These are phyloP conservation scores for Rhizophora mangle DNA, from an alignment of 345 rosid species.

Conservation along the genomic window DNA sequence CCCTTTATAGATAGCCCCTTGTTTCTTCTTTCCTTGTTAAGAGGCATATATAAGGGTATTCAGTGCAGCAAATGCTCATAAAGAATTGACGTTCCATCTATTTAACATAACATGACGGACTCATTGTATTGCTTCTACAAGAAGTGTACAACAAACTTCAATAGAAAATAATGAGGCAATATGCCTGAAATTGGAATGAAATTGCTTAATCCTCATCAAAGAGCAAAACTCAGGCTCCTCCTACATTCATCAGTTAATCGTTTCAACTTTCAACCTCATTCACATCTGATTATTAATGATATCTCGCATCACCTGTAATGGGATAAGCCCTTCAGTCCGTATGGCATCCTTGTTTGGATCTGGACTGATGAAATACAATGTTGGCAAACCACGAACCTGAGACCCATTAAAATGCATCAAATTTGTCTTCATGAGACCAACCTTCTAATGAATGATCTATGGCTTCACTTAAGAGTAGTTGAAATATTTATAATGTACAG, in stretches of 20 bases:
- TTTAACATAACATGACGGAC: background rate
- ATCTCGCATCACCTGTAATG: slow-evolving; percentile 87
- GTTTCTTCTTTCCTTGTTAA: too few relatives aligned
- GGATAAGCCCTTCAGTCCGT: slow-evolving; percentile 87
- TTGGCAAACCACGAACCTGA: slow-evolving; percentile 94
- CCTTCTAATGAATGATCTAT: too few relatives aligned
- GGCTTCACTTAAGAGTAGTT: background rate
- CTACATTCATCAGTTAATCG: background rate
- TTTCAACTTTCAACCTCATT: slow-evolving; percentile 27
- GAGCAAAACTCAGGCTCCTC: background rate
- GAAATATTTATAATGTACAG: background rate
- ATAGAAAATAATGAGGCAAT: background rate
- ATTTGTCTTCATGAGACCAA: background rate
- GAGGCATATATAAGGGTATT: background rate
- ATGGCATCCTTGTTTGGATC: slow-evolving; percentile 86
- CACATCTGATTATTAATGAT: slow-evolving; percentile 80
- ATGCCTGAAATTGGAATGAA: background rate
- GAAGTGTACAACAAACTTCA: background rate
- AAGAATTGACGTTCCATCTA: too few relatives aligned
- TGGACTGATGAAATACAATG: slow-evolving; percentile 77
- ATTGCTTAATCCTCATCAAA: too few relatives aligned
- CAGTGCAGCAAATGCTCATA: background rate
- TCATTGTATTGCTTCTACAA: background rate
- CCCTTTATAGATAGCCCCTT: too few relatives aligned
- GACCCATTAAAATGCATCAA: slow-evolving; percentile 3